phyloP scores from a whole-genome alignment of 2,329 filamentous ascomycete genomes.

The Lachnellula willkommii region DNA sequence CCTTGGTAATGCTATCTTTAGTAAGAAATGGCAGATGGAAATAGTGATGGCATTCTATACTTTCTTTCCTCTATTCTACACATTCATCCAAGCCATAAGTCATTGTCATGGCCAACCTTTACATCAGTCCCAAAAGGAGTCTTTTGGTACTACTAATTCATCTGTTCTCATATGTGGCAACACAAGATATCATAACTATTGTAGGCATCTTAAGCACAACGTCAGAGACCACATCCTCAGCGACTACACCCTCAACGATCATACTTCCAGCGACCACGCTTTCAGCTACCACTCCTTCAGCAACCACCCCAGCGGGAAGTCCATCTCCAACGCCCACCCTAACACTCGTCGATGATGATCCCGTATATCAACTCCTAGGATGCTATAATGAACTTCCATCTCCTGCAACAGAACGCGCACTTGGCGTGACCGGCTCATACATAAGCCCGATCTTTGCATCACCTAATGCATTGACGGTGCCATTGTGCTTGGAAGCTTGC shows the following conservation, averaged over 20 bases:
- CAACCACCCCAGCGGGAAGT: background rate
- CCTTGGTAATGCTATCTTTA: background rate
- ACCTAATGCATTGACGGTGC: conserved; percentile 11
- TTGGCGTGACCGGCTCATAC: conserved; percentile 11
- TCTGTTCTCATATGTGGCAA: background rate
- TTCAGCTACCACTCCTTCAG: background rate
- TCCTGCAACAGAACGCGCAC: conserved; percentile 1
- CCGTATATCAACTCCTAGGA: conserved; percentile 10
- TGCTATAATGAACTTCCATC: conserved; percentile 16
- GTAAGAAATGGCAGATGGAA: background rate
- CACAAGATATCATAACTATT: background rate
- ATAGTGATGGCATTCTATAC: background rate
- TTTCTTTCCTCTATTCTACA: background rate
- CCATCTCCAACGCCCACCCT: background rate
- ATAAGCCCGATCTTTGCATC: conserved; percentile 6
- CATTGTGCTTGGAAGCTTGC: conserved; percentile 15
- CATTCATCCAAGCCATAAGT: background rate
- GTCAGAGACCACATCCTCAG: background rate
- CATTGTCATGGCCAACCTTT: background rate
- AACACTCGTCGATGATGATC: background rate
- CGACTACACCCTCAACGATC: background rate
- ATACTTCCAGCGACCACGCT: background rate
- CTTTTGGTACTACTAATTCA: background rate
- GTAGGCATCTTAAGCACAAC: background rate
- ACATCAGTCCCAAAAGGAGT: background rate